A percentile compares a stretch with the other conserved stretches of the same genome.
phyloP scores from a whole-genome alignment of 345 rosid species.

The Eucalyptus regnans region DNA sequence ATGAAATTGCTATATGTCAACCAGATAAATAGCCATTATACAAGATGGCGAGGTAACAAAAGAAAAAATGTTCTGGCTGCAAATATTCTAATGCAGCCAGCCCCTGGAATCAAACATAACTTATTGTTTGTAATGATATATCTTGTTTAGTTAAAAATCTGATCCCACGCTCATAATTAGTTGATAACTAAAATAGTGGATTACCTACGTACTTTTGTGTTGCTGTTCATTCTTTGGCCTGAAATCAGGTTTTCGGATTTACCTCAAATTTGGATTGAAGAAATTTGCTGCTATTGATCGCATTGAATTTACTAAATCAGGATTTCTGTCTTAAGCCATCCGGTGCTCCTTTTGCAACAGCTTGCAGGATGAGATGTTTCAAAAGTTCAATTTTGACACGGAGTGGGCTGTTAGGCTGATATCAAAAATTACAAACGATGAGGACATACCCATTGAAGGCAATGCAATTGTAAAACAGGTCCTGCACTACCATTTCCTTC shows the following conservation, averaged over 20 bases:
- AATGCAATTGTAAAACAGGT: constrained; percentile 84
- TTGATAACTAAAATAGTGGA: not conserved
- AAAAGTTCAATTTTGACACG: constrained; percentile 85
- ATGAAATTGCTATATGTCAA: not conserved
- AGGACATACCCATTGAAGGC: constrained; percentile 86
- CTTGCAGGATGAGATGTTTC: constrained; percentile 98
- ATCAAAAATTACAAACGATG: constrained; percentile 72
- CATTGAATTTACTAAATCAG: not conserved
- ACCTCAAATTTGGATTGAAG: not conserved
- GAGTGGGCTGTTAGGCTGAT: constrained; percentile 92
- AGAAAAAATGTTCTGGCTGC: not conserved
- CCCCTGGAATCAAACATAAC: not conserved
- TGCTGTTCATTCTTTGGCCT: not conserved
- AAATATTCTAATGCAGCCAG: not conserved
- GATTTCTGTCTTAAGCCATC: not conserved
- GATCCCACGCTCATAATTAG: not conserved
- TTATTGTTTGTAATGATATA: not conserved
- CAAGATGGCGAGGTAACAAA: not conserved
- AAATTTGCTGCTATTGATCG: not conserved
- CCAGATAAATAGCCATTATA: not conserved
- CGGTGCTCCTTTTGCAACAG: constrained; percentile 13
- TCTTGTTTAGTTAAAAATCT: not conserved
- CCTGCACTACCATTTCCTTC: not conserved
- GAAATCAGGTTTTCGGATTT: not conserved
- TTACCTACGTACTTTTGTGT: not conserved